phyloP scores from a whole-genome alignment of 208 protist genomes.

The Tritrichomonas musculus region DNA sequence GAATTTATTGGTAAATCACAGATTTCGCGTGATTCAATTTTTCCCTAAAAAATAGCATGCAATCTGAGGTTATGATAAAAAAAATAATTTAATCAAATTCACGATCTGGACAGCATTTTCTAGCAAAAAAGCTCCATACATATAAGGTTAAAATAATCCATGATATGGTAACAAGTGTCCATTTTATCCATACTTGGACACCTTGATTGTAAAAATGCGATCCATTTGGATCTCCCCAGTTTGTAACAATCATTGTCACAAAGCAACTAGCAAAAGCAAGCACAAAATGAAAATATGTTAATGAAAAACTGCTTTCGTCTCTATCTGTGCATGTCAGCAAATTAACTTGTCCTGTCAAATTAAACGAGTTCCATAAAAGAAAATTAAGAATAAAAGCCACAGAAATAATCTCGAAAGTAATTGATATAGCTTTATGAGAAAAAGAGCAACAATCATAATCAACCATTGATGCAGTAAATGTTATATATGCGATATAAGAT shows the following conservation, averaged over 20 bases:
- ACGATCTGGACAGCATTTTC: background rate
- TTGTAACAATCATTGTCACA: background rate
- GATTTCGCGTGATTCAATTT: no score
- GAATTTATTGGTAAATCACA: no score
- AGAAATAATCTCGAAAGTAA: background rate
- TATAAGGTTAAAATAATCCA: background rate
- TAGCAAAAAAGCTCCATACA: background rate
- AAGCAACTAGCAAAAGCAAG: background rate
- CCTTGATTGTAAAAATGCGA: background rate
- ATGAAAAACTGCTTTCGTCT: background rate
- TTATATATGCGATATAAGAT: background rate
- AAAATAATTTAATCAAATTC: no score
- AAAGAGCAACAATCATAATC: background rate
- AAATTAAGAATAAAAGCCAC: background rate
- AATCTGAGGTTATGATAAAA: no score
- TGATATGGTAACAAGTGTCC: background rate
- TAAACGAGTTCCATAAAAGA: background rate
- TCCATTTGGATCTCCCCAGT: background rate
- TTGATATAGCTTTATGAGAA: background rate
- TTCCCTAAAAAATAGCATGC: no score
- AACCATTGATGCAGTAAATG: background rate
- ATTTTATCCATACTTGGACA: background rate
- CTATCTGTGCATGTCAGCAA: background rate
- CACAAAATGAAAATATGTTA: background rate
- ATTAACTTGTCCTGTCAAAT: background rate